These are phyloP conservation scores for Cenococcum geophilum DNA, from an alignment of 495 filamentous ascomycete genomes.

Conservation along the genomic window DNA sequence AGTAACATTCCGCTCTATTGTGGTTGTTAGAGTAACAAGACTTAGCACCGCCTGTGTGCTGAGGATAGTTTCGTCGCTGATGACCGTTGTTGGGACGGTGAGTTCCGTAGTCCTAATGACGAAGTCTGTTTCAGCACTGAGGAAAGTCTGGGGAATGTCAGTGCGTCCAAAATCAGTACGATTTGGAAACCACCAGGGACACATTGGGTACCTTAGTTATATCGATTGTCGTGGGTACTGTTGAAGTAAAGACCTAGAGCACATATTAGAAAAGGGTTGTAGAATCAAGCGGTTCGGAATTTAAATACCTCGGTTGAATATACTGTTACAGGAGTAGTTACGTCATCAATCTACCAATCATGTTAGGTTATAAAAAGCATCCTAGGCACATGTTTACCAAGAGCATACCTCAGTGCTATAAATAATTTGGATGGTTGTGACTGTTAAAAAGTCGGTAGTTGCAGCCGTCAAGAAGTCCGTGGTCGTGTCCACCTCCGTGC, in stretches of 20 bases:
- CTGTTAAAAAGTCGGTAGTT: neutral
- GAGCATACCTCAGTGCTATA: neutral
- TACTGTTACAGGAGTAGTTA: neutral
- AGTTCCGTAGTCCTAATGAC: neutral
- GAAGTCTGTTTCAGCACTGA: neutral
- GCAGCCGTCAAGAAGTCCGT: neutral
- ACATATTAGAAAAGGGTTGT: neutral
- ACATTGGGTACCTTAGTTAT: no score
- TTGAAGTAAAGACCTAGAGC: neutral
- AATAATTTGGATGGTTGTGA: neutral
- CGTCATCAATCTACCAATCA: no score
- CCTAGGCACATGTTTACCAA: no score
- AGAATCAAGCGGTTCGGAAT: neutral
- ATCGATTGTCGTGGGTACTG: neutral
- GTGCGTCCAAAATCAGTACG: neutral
- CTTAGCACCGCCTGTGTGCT: constrained; percentile 1
- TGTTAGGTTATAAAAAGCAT: no score
- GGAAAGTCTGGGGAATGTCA: neutral
- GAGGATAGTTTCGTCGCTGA: neutral
- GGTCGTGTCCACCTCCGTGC: no score
- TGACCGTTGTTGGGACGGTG: neutral
- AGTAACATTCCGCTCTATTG: neutral
- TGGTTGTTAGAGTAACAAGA: neutral
- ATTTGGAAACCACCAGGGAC: no score
- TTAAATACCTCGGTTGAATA: neutral